Evolutionary conservation across 2,329 filamentous ascomycete species (phyloP).

Genomic region (Coleophoma cylindrospora): DNA sequence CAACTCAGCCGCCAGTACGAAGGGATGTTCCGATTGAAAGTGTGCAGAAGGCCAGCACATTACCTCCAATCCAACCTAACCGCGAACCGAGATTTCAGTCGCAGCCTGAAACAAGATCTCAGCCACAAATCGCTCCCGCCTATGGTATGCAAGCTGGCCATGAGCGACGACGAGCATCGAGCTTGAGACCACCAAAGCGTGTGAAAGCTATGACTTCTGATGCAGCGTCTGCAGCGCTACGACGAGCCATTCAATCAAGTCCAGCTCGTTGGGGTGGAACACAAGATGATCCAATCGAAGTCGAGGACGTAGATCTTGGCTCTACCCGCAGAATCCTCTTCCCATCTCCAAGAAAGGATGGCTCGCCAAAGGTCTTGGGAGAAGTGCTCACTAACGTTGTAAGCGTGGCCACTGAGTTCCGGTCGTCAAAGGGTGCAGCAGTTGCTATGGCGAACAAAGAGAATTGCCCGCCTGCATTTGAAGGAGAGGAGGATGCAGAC

Average conservation of each 20-base stretch:
- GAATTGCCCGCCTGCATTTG: conserved; percentile 18
- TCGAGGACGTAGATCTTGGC: conserved; percentile 45
- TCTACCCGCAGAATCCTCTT: conserved; percentile 68
- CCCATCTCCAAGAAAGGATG: conserved; percentile 67
- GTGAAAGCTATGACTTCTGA: conserved; percentile 24
- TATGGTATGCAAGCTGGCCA: not conserved
- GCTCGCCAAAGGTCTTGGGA: conserved; percentile 55
- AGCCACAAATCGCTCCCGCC: conserved; percentile 3
- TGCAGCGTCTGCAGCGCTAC: conserved; percentile 23
- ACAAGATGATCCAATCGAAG: conserved; percentile 49
- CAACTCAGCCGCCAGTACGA: conserved; percentile 9
- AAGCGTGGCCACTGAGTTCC: conserved; percentile 34
- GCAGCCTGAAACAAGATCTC: conserved; percentile 1
- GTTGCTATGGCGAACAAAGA: conserved; percentile 22
- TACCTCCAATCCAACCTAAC: not conserved
- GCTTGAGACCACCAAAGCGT: conserved; percentile 19
- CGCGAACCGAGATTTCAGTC: no score
- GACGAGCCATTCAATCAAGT: conserved; percentile 28
- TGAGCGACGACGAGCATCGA: conserved; percentile 16
- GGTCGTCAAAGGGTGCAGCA: conserved; percentile 17
- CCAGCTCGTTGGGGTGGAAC: conserved; percentile 41
- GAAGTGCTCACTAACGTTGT: conserved; percentile 51
- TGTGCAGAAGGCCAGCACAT: conserved; percentile 2
- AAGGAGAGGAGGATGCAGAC: conserved; percentile 20
- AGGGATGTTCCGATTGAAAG: conserved; percentile 4